Evolutionary conservation across 169 alveolate genomes (phyloP), one percentile per base, ranked within the genome.

Genomic region (Cryptosporidium xiaoi): DNA sequence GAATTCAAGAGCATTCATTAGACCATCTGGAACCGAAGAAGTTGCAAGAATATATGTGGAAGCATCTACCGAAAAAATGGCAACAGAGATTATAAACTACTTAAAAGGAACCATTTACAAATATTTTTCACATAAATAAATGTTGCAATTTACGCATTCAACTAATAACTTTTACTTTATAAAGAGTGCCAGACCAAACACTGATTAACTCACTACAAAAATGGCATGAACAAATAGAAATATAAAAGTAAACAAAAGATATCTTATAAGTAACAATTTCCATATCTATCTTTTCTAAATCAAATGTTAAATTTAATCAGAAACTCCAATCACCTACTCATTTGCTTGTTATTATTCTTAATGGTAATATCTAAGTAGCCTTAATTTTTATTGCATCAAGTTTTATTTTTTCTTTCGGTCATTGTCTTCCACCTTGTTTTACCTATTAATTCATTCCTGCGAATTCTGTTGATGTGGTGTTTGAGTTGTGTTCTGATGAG

Each of bases 21-120:
- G 97, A 82, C 97, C 97, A 31, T 91, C 94, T 20, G 97, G 97
- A 10, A 94, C 97, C 18, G 97, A 96, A 82, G 95, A 95, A 65
- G 94, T 92, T 20, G 93, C 93, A 16, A 93, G 95, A 62, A 51
- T 93, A 65, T 93, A 92, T 82, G 90, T 90, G 36, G 96, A 97
- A 83, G 96, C 96, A 13, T 83, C 90, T 55, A 93, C 90, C n/a
- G 56, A 55, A 29, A 94, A 87, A 40, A 66, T 85, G 51, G 93
- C 92, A 51, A 90, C 90, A 40, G 44, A 82, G 44, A 85, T 93
- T 69, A 87, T 87, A 82, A 60, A 48, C 24, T 66, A 60, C 44
- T 83, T 84, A 33, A 55, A 66, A 44, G 58, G 24, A 1, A 60
- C 40, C 3, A 60, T 87, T 18, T n/a, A 24, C 65, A 20, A 40